phyloP scores from a whole-genome alignment of 164 flowering plant species.

The Piper betle region DNA sequence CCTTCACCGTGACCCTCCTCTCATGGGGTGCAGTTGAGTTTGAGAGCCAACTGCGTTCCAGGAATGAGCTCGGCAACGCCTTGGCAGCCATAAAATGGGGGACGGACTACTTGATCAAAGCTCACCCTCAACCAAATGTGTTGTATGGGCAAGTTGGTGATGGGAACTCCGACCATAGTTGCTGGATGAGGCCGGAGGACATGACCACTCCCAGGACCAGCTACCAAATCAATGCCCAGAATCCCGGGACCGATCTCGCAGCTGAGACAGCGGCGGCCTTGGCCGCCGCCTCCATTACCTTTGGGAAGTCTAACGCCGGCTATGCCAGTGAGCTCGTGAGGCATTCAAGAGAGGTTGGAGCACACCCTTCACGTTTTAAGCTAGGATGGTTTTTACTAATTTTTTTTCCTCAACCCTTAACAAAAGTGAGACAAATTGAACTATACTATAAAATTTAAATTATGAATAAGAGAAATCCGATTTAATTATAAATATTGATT shows the following conservation, averaged over 20 bases:
- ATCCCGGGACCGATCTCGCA: conserved; percentile 67
- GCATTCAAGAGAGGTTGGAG: conserved; percentile 39
- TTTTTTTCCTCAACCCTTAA: too few relatives aligned
- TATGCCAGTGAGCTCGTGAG: conserved; percentile 27
- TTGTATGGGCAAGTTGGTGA: conserved; percentile 60
- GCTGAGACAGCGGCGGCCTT: conserved; percentile 74
- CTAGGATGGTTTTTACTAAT: not conserved
- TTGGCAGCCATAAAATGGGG: conserved; percentile 40
- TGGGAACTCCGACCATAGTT: conserved; percentile 48
- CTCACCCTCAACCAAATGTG: conserved; percentile 28
- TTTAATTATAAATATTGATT: too few relatives aligned
- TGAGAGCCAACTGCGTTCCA: conserved; percentile 2
- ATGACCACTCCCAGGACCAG: conserved; percentile 53
- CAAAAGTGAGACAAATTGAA: too few relatives aligned
- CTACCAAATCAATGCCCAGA: conserved; percentile 25
- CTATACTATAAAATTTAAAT: too few relatives aligned
- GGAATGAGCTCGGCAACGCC: conserved; percentile 18
- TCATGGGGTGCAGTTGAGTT: conserved; percentile 38
- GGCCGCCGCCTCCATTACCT: conserved; percentile 60
- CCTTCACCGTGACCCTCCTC: conserved; percentile 40
- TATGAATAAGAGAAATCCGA: too few relatives aligned
- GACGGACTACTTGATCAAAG: conserved; percentile 42
- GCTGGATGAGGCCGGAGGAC: conserved; percentile 75
- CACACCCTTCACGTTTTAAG: not conserved
- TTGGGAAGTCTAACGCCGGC: conserved; percentile 15